Evolutionary conservation across 768 basidiomycete species (phyloP), one percentile per base, ranked within the genome.

Genomic region (Boletus speciosus): DNA sequence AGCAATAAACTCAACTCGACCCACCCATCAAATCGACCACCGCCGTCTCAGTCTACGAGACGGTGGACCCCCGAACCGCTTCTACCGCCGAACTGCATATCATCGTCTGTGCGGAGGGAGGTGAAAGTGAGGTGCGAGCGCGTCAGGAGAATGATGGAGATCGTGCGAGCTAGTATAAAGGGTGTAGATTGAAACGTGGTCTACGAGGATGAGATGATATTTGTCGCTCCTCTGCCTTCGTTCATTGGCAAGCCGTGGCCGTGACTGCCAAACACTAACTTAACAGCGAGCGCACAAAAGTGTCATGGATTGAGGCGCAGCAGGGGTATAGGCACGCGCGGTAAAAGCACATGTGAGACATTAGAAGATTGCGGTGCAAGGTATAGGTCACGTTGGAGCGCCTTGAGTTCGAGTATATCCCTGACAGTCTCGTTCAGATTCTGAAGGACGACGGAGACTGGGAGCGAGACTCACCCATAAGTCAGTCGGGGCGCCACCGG

Each of bases 371-470:
- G 85, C 49, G 76, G 72, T 2, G 85, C 82, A 19, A 76, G 73
- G 8, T 85, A 85, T 1, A 86, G 74, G 7, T 82, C 81, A 11
- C 81, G 79, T 56, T 83, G 84, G 40, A 88, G 83, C 58, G 82
- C 83, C 61, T 85, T 85, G 40, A 87, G 77, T 65, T 88, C 86
- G 21, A 87, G 78, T 19, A 85, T 62, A 59, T 86, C 84, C 60
- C 84, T 85, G 60, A 21, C 15, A 39, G 45, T 34, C 27, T 48
- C 41, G 37, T 36, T 54, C 25, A 49, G 58, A 41, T 8, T n/a
- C 27, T 36, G 2, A 16, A 32, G 23, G 35, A 14, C 8, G 14
- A 48, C 9, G 40, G 44, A 40, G 32, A 29, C 16, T 25, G 27
- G 25, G 1, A 12, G 15, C 10, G n/a, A 16, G 19, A 80, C 85